Percentiles rank a stretch among this genome's conserved stretches.
Conservation (phyloP, 2,329 filamentous ascomycete species). For the Penicillium sp. region DNA sequence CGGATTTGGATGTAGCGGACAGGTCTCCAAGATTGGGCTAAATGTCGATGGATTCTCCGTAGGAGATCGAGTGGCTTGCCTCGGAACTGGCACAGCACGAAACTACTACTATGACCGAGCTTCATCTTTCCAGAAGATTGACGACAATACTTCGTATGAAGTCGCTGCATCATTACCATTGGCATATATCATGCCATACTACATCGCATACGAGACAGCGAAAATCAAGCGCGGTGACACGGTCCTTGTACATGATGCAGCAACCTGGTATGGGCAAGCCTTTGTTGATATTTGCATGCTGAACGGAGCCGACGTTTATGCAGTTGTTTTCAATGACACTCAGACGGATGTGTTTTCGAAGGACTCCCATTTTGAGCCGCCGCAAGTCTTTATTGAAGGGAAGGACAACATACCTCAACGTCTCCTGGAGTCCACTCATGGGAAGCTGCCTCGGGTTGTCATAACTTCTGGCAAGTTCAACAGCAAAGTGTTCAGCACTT, state of each 20-base stretch:
- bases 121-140: conserved; percentile 25
- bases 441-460: conserved; percentile 16
- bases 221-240: conserved; percentile 18
- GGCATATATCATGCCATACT: conserved; percentile 25
- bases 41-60: conserved; percentile 13
- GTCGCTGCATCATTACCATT: conserved; percentile 25
- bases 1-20: conserved; percentile 23
- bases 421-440: conserved; percentile 5
- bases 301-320: conserved; percentile 12
- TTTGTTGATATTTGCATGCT: conserved; percentile 20
- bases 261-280: conserved; percentile 25
- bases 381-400: conserved; percentile 15
- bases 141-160: conserved; percentile 22
- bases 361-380: conserved; percentile 9
- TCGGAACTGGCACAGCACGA: conserved; percentile 19
- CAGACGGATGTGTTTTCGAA: conserved; percentile 12
- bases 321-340: conserved; percentile 9
- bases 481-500: not conserved
- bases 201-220: conserved; percentile 22
- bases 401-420: conserved; percentile 3
- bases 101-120: conserved; percentile 19
- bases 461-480: conserved; percentile 11
- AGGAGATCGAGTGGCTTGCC: conserved; percentile 29
- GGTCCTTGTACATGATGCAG: conserved; percentile 34
- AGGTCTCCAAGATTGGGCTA: conserved; percentile 21